Evolutionary conservation across 1,284 basidiomycete species (phyloP), one percentile per base, ranked within the genome.

Genomic region (Ganoderma meredithae): DNA sequence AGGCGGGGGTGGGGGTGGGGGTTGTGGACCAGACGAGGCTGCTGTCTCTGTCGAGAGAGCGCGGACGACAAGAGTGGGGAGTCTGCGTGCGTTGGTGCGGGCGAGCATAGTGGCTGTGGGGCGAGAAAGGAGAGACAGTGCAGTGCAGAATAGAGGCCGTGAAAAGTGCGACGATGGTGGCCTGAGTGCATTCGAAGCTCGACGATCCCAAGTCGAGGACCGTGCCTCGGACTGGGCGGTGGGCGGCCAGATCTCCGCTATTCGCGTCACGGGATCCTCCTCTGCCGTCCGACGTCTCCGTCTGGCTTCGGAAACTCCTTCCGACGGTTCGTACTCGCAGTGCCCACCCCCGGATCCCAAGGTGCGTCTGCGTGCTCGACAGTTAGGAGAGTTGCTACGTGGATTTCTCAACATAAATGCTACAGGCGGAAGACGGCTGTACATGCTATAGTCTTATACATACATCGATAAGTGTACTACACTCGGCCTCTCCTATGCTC

Each of bases 1-100:
- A 68, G 81, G 79, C 75, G 82, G 63, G 76, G 80, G 68, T 60
- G 69, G 58, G 22, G 58, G 82, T 75, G 66, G 80, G 70, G 70
- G 73, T 22, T 69, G 72, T 41, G 79, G 71, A 66, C 78, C 77
- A 63, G 81, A 74, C 31, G 79, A 74, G 60, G 80, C 69, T 36
- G 83, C 70, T 15, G 82, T 76, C 79, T 89, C 86, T 63, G 86
- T 88, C 27, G 87, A 81, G 41, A 87, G 79, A 15, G 81, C 83
- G 75, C 87, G 85, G 75, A 78, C 70, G 72, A 76, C 72, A 64
- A 72, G 69, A 59, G 74, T 70, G 64, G 76, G 71, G 65, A 73
- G 63, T 52, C 71, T 64, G 71, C 71, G 69, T 36, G 69, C 69
- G 59, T 72, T 63, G 61, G 69, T 71, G 22, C 71, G 67, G 68